phyloP scores from a whole-genome alignment of 148 eudicot species.

The Rhododendron kiyosumense region DNA sequence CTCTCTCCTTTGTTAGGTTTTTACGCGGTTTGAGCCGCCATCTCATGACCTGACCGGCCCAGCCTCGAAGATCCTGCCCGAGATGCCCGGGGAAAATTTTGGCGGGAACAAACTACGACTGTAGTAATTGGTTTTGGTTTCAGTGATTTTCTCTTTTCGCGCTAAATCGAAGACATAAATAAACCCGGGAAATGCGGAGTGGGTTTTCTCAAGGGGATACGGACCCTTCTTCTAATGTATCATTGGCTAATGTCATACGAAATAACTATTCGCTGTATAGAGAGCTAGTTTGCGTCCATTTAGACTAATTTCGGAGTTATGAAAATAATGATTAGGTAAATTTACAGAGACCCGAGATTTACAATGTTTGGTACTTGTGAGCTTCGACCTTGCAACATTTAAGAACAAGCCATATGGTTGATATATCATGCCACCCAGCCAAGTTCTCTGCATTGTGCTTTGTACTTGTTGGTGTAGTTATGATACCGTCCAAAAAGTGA shows the following conservation, averaged over 20 bases:
- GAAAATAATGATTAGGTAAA: no score
- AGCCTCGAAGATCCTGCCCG: not conserved
- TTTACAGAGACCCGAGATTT: accelerated
- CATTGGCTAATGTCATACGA: no score
- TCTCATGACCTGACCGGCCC: not conserved
- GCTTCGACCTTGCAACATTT: accelerated
- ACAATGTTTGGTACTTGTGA: no score
- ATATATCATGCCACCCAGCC: not conserved
- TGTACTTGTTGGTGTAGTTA: no score
- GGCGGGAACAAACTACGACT: not conserved
- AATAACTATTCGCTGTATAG: no score
- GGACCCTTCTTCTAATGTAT: not conserved
- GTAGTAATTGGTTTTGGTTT: not conserved
- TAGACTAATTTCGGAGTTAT: no score
- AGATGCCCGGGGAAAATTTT: not conserved
- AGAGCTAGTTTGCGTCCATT: no score
- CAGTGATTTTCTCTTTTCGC: not conserved
- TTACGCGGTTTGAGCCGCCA: not conserved
- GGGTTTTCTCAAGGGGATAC: not conserved
- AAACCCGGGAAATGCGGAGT: constrained; percentile 5
- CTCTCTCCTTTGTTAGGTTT: not conserved
- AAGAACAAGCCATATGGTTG: no score
- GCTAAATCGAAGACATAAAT: not conserved
- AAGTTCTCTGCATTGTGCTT: not conserved
- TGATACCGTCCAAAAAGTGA: not conserved